These are phyloP conservation scores for Fusarium piperis DNA, from an alignment of 2,329 filamentous ascomycete species.

Conservation along the genomic window DNA sequence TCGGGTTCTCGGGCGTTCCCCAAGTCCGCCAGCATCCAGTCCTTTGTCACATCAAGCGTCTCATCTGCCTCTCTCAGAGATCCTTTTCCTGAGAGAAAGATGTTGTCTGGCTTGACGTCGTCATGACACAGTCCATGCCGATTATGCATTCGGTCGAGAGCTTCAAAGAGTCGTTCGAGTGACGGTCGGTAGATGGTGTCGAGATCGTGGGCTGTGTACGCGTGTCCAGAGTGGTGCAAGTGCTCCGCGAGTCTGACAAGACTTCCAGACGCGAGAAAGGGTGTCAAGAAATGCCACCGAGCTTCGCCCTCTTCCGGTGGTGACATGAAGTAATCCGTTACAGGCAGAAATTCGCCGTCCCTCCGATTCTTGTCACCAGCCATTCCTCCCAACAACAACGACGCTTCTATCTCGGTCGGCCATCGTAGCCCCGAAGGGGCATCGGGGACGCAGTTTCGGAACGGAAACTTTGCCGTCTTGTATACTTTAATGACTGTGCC, in stretches of 20 bases:
- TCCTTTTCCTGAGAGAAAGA: slow-evolving; percentile 37
- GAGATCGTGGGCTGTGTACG: slow-evolving; percentile 38
- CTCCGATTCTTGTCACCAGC: background rate
- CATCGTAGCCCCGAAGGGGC: slow-evolving; percentile 28
- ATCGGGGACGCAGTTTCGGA: slow-evolving; percentile 45
- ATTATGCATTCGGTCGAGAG: slow-evolving; percentile 41
- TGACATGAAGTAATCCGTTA: slow-evolving; percentile 45
- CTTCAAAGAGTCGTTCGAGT: slow-evolving; percentile 41
- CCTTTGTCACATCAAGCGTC: slow-evolving; percentile 17
- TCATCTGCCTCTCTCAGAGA: background rate
- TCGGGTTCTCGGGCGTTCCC: slow-evolving; percentile 44
- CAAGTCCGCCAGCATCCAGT: slow-evolving; percentile 47
- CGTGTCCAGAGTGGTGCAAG: slow-evolving; percentile 19
- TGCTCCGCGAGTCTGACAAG: slow-evolving; percentile 38
- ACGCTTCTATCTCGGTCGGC: slow-evolving; percentile 47
- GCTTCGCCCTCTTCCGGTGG: background rate
- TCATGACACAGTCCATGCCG: slow-evolving; percentile 44
- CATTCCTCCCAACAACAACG: slow-evolving; percentile 42
- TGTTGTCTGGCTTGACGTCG: slow-evolving; percentile 47
- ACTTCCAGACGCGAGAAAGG: slow-evolving; percentile 40
- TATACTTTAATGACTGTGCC: slow-evolving; percentile 46
- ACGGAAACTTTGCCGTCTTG: slow-evolving; percentile 37
- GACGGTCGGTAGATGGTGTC: slow-evolving; percentile 45
- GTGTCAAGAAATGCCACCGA: slow-evolving; percentile 46
- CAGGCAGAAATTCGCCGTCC: slow-evolving; percentile 39